Percentiles rank a stretch among this genome's conserved stretches.
Evolutionary conservation across 192 early-diverging fungal species (phyloP).

Genomic region (Coemansia sp.): DNA sequence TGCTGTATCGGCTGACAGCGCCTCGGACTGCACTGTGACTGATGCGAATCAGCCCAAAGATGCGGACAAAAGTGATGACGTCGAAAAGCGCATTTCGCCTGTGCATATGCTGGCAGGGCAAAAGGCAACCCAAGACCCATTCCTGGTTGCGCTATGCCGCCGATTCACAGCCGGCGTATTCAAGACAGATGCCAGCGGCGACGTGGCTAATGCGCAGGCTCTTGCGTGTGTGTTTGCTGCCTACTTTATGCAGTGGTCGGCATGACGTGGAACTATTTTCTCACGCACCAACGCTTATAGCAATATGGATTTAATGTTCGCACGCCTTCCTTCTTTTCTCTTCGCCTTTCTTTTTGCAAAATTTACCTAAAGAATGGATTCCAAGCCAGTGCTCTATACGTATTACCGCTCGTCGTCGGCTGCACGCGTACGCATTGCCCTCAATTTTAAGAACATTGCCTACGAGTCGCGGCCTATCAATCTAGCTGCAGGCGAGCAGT

Average conservation of each 20-base stretch:
- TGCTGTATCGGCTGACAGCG: background rate
- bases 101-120: slow-evolving; percentile 22
- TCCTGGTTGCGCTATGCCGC: slow-evolving; percentile 25
- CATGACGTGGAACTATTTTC: background rate
- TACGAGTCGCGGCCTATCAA: slow-evolving; percentile 67
- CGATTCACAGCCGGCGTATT: slow-evolving; percentile 43
- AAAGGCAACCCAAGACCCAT: slow-evolving; percentile 27
- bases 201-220: slow-evolving; percentile 19
- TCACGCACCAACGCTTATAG: background rate
- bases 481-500: slow-evolving; percentile 74
- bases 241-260: slow-evolving; percentile 34
- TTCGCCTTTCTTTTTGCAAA: background rate
- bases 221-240: slow-evolving; percentile 42
- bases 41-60: background rate
- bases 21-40: slow-evolving; percentile 18
- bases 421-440: slow-evolving; percentile 73
- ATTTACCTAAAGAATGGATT: background rate
- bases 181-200: slow-evolving; percentile 22
- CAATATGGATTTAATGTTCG: background rate
- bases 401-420: slow-evolving; percentile 78
- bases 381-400: slow-evolving; percentile 60
- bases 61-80: background rate
- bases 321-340: background rate
- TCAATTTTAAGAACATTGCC: slow-evolving; percentile 73
- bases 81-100: slow-evolving; percentile 20